These are phyloP conservation scores for Acidomyces sp. DNA, from an alignment of 495 filamentous ascomycete genomes.

Conservation along the genomic window DNA sequence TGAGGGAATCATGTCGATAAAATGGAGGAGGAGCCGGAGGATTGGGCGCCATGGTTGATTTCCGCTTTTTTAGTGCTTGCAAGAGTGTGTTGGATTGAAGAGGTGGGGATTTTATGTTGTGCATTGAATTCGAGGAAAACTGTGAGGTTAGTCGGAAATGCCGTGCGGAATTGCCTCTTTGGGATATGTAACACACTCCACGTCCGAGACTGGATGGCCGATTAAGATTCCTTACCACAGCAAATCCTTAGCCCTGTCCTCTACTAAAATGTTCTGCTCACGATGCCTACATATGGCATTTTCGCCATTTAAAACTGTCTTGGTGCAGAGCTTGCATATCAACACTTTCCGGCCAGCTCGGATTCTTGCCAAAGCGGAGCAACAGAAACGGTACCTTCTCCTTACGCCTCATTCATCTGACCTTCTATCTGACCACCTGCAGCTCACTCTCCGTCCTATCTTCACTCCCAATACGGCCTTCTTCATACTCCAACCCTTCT, in stretches of 20 bases:
- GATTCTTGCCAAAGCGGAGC: background rate
- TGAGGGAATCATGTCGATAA: constrained; percentile 31
- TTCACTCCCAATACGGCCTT: constrained; percentile 21
- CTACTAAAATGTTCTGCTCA: constrained; percentile 20
- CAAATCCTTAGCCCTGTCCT: no score
- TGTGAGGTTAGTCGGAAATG: no score
- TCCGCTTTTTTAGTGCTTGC: constrained; percentile 22
- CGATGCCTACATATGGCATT: constrained; percentile 19
- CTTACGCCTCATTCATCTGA: background rate
- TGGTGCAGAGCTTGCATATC: no score
- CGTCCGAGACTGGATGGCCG: background rate
- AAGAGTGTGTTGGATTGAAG: background rate
- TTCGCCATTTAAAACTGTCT: background rate
- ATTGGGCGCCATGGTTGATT: constrained; percentile 30
- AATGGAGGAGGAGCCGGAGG: constrained; percentile 31
- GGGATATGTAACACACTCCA: no score
- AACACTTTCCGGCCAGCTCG: background rate
- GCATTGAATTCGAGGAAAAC: no score
- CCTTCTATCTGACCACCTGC: constrained; percentile 2
- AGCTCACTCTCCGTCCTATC: constrained; percentile 30
- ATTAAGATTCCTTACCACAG: background rate
- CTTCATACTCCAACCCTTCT: constrained; percentile 22
- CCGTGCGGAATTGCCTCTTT: no score
- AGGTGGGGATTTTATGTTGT: no score
- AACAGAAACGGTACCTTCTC: constrained; percentile 13